Conservation (phyloP, 352 stramenopile genomes). For the Plasmopara viticola region DNA sequence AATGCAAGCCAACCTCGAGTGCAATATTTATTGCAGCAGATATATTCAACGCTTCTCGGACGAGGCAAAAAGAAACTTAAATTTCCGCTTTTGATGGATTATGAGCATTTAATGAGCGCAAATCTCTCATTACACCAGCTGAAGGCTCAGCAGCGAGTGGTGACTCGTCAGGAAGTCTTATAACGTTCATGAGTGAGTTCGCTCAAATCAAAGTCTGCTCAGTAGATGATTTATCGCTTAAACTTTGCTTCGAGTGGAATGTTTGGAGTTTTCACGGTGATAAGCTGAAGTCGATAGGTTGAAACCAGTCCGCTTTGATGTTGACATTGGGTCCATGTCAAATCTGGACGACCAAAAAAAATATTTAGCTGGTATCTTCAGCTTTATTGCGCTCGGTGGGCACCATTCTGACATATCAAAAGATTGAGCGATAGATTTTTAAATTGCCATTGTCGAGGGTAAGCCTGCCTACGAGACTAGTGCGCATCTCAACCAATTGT, state of each 20-base stretch:
- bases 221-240: too few relatives aligned
- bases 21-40: conserved; percentile 22
- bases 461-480: conserved; percentile 26
- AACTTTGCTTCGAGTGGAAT: too few relatives aligned
- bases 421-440: conserved; percentile 21
- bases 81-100: too few relatives aligned
- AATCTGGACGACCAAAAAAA: conserved; percentile 31
- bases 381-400: too few relatives aligned
- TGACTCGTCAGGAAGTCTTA: too few relatives aligned
- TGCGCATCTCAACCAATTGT: too few relatives aligned
- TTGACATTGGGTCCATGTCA: conserved; percentile 35
- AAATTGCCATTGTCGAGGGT: conserved; percentile 25
- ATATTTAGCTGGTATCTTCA: conserved; percentile 34
- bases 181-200: too few relatives aligned
- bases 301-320: conserved; percentile 14
- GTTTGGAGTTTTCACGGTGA: conserved; percentile 1
- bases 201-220: too few relatives aligned
- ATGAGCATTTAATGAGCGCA: too few relatives aligned
- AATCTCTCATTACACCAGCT: too few relatives aligned
- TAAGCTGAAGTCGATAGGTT: conserved; percentile 3
- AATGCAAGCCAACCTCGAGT: conserved; percentile 28
- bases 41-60: neutral
- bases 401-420: conserved; percentile 20
- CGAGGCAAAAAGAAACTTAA: too few relatives aligned
- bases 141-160: too few relatives aligned